Evolutionary conservation across 2,329 filamentous ascomycete species (phyloP).

Genomic region (Cercospora sp.): DNA sequence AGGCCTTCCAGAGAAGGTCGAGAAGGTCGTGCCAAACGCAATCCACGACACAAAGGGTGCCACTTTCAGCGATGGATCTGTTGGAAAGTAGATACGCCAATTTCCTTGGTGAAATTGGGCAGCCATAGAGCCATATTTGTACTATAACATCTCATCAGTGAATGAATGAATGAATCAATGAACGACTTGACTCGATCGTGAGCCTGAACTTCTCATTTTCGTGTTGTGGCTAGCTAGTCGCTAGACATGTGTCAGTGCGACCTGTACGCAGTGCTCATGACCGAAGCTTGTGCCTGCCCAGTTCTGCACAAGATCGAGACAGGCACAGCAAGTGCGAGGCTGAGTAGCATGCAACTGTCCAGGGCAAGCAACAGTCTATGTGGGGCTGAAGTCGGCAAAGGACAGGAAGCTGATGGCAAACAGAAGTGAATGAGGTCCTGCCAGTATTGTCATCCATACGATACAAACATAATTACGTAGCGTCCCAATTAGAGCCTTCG

Average conservation of each 20-base stretch:
- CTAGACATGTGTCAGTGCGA: neutral
- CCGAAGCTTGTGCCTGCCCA: too few relatives aligned
- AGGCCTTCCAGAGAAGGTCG: conserved; percentile 47
- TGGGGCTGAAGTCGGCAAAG: neutral
- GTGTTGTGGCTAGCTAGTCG: neutral
- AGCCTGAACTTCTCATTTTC: neutral
- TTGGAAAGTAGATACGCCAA: neutral
- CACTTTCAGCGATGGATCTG: conserved; percentile 27
- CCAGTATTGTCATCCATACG: conserved; percentile 19
- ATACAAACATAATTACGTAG: conserved; percentile 29
- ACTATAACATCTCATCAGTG: neutral
- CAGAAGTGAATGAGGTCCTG: neutral
- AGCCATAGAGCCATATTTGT: neutral
- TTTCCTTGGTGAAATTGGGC: neutral
- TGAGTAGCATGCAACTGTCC: neutral
- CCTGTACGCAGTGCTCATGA: neutral
- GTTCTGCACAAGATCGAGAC: neutral
- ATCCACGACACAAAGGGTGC: conserved; percentile 45
- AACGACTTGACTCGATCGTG: neutral
- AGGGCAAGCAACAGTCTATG: neutral
- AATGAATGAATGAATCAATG: neutral
- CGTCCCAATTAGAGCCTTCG: conserved; percentile 12
- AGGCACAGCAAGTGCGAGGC: neutral
- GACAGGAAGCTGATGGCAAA: too few relatives aligned
- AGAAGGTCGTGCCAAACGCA: conserved; percentile 46